A percentile compares a stretch with the other conserved stretches of the same genome.
These are phyloP conservation scores for Oryza rufipogon DNA, from an alignment of 176 grass and related monocot species.

Conservation along the genomic window DNA sequence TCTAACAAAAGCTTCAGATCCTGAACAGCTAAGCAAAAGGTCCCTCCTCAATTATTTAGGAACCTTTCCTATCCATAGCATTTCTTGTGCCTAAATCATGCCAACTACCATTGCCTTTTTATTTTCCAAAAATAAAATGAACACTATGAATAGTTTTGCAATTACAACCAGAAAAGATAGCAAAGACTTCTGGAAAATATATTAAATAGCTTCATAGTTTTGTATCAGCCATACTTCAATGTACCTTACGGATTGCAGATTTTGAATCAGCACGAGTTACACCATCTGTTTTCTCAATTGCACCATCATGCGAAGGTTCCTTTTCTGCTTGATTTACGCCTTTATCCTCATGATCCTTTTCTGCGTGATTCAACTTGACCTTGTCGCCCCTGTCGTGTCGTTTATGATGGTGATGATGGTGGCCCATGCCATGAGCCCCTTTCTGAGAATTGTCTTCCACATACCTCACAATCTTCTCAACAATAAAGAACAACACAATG, in stretches of 20 bases:
- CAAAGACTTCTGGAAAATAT: conserved; percentile 2
- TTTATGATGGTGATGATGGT: conserved; percentile 82
- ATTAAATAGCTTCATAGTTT: conserved; percentile 10
- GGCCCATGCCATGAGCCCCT: conserved; percentile 40
- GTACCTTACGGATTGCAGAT: conserved; percentile 77
- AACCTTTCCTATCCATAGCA: neutral
- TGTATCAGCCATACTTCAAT: conserved; percentile 2
- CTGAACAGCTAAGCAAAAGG: neutral
- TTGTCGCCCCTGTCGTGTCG: conserved; percentile 43
- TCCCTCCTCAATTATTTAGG: neutral
- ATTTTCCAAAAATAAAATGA: neutral
- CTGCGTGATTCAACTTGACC: conserved; percentile 37
- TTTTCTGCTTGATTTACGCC: conserved; percentile 11
- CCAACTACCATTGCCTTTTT: neutral
- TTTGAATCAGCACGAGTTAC: conserved; percentile 48
- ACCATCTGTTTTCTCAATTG: conserved; percentile 45
- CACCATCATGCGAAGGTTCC: conserved; percentile 33
- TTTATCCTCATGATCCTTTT: conserved; percentile 34
- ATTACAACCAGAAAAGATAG: neutral
- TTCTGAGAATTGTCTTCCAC: conserved; percentile 77
- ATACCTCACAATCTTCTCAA: conserved; percentile 98
- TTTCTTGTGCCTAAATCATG: conserved; percentile 18
- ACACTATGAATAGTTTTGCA: neutral
- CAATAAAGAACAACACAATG: conserved; percentile 92
- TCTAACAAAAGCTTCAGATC: neutral